Evolutionary conservation across 768 basidiomycete genomes (phyloP), one percentile per base, ranked within the genome.

Genomic region (Russula emetica): DNA sequence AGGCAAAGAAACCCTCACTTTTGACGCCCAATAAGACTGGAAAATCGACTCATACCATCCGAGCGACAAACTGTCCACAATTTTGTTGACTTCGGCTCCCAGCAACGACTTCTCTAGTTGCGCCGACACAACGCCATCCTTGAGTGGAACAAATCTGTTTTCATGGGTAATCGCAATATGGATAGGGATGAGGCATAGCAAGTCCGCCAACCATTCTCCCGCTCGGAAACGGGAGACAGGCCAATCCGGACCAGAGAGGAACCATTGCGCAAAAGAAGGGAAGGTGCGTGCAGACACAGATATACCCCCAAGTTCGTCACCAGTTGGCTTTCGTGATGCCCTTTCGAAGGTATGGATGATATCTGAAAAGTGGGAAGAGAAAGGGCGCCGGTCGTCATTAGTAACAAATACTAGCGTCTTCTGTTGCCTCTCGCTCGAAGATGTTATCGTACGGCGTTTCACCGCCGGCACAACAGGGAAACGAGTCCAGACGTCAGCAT

Each of bases 11-110:
- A 36, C 20, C 3, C 52, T 8, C 47, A 79, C 84, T 77, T 83
- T 86, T 26, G 75, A 74, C 0, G 83, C 82, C 81, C 83, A 81
- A 62, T 87, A 86, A 0, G 85, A 85, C 64, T 81, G 81, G 64
- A 86, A 83, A 16, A 86, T 74, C 1, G 82, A 82, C 66, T 86
- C 85, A 28, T 86, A 85, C 85, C 85, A 86, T 1, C 84, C 85
- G 60, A 86, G 78, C 0, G 82, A 79, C 11, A 86, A 70, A 52
- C 66, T 76, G 61, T 86, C 81, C 16, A 85, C 81, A n/a, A 87
- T 83, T 18, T 76, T 77, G 30, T 78, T 78, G 22, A 87, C 80
- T 52, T 85, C 82, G 0, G 85, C 85, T 6, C 85, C 86, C 1
- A 87, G 75, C 32, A 87, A 71, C 0, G 80, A 76, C 54, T 76